A percentile compares a stretch with the other conserved stretches of the same genome.
These are phyloP conservation scores for Candida michaelii DNA, from an alignment of 805 yeast genomes.

Conservation along the genomic window DNA sequence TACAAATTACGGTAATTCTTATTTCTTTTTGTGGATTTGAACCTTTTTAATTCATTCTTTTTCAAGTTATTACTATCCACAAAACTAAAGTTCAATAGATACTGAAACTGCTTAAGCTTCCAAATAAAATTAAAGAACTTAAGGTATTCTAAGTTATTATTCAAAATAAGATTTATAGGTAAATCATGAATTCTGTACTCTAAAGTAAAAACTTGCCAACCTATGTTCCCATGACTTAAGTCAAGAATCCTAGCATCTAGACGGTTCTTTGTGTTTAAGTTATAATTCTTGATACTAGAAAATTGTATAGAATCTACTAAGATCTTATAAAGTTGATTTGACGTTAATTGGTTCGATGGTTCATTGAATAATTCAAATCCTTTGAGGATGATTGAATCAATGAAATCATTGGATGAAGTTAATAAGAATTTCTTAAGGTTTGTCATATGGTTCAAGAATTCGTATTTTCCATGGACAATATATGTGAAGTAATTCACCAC, in stretches of 20 bases:
- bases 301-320: conserved; percentile 61
- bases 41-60: conserved; percentile 21
- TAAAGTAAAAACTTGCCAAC: conserved; percentile 91
- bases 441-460: conserved; percentile 52
- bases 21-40: neutral
- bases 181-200: conserved; percentile 66
- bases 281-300: conserved; percentile 47
- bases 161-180: conserved; percentile 45
- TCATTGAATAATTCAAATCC: conserved; percentile 54
- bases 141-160: conserved; percentile 54
- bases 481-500: conserved; percentile 51
- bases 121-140: conserved; percentile 84
- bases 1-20: conserved; percentile 28
- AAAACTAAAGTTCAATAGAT: conserved; percentile 42
- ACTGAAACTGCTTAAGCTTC: conserved; percentile 66
- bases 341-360: conserved; percentile 62
- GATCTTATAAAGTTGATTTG: conserved; percentile 64
- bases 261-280: conserved; percentile 44
- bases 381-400: conserved; percentile 59
- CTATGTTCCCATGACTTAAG: conserved; percentile 62
- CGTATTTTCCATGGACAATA: conserved; percentile 47
- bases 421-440: conserved; percentile 66
- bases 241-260: conserved; percentile 84
- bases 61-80: conserved; percentile 27
- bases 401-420: conserved; percentile 79